Evolutionary conservation across 352 stramenopile species (phyloP), one percentile per base, ranked within the genome.

Genomic region (Pythium catenulatum): DNA sequence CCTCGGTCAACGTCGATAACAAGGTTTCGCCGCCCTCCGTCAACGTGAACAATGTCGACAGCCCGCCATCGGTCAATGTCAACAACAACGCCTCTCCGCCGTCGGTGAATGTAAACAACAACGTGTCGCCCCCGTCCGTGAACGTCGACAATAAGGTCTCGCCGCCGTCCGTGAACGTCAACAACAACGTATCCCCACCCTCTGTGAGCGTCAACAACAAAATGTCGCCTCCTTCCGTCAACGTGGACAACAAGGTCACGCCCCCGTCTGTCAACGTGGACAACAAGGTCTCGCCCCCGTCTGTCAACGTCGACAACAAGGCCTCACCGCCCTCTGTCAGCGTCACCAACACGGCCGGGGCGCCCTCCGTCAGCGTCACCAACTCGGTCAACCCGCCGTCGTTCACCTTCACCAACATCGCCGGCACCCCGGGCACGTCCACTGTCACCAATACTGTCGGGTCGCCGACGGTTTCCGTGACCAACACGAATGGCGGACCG

Each of bases 41-140:
- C 30, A 69, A 43, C 59, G 59, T 69, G 32, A 69, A 69, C 13
- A 69, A 69, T 30, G 59, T 19, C 14, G 21, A 48, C 43, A 32
- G n/a, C 48, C 46, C 69, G 13, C 69, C 69, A 41, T 78, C 69
- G 1, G 50, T 78, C n/a, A 77, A 41, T 46, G 68, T 77, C 43
- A 79, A 48, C 72, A 79, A 69, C 73, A 54, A 43, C 27, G 54
- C 46, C 52, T 61, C 52, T 37, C 52, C 52, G 21, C 54, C 73
- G 23, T 66, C 41, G 8, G 46, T 66, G 25, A 79, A 45, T 23
- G 63, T 73, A 9, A 73, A 46, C 39, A 72, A 43, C 61, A 72
- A 46, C 61, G 61, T 43, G 6, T 11, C 7, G 15, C 23, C 61
- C 4, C 39, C 61, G 25, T 63, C 61, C 23, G 23, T 34, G 11